Percentiles rank a stretch among this genome's conserved stretches.
These are phyloP conservation scores for Coffea humblotiana DNA, from an alignment of 305 asterid genomes.

Conservation along the genomic window DNA sequence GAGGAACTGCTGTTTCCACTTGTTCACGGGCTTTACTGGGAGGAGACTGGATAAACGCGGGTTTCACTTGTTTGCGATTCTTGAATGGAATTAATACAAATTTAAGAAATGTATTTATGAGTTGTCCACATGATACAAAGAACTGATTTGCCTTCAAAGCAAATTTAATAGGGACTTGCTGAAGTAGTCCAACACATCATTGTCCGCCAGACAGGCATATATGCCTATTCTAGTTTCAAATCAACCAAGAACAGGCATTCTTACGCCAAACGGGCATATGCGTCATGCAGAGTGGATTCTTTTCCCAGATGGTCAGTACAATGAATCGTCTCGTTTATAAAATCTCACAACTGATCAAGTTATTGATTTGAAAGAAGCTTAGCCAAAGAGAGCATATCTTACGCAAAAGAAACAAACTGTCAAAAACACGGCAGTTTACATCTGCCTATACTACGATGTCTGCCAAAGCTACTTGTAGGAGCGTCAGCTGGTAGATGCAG, in stretches of 20 bases:
- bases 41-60: no score
- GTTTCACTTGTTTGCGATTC: background rate
- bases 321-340: background rate
- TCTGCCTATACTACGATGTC: slow-evolving; percentile 50
- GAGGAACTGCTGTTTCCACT: no score
- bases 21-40: no score
- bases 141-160: no score
- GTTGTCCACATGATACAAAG: no score
- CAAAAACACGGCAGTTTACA: slow-evolving; percentile 59
- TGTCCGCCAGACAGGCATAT: background rate
- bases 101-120: no score
- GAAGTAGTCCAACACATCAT: no score
- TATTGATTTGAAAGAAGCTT: background rate
- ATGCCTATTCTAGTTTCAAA: background rate
- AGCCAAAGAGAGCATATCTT: background rate
- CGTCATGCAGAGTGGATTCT: background rate
- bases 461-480: slow-evolving; percentile 67
- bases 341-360: background rate
- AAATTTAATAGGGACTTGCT: no score
- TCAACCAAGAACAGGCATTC: no score
- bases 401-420: slow-evolving; percentile 1
- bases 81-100: background rate
- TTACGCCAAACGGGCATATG: no score
- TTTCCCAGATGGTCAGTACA: background rate
- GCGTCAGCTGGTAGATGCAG: slow-evolving; percentile 46